phyloP scores from a whole-genome alignment of 805 yeast species.

The Yamadazyma insecticola region DNA sequence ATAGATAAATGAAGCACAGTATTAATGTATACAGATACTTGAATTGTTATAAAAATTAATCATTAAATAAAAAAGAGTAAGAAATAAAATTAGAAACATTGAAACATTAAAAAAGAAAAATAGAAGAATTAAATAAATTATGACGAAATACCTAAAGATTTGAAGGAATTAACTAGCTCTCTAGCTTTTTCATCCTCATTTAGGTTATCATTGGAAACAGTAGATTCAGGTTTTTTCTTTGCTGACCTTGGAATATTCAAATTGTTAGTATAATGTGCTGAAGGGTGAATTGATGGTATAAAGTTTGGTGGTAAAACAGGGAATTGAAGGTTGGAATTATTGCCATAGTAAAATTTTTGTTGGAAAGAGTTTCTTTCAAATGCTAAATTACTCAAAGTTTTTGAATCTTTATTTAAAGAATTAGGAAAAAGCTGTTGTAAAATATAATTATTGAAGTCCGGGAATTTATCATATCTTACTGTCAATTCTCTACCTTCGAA shows the following conservation, averaged over 20 bases:
- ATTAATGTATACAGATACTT: no score
- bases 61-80: no score
- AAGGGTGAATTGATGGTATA: conserved; percentile 12
- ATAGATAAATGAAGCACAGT: no score
- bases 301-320: conserved; percentile 10
- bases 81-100: no score
- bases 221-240: conserved; percentile 4
- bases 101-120: no score
- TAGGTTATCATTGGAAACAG: conserved; percentile 4
- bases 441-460: conserved; percentile 32
- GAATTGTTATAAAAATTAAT: no score
- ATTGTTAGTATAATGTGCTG: conserved; percentile 9
- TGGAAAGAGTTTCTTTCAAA: conserved; percentile 29
- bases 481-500: conserved; percentile 60
- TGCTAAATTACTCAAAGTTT: conserved; percentile 20
- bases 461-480: conserved; percentile 56
- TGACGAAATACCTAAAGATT: conserved; percentile 9
- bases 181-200: conserved; percentile 27
- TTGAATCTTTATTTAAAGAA: conserved; percentile 5
- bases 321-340: conserved; percentile 4
- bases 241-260: conserved; percentile 6
- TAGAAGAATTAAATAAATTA: no score
- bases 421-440: conserved; percentile 17
- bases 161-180: conserved; percentile 23
- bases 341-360: conserved; percentile 26